A percentile compares a stretch with the other conserved stretches of the same genome.
These are phyloP conservation scores for Geotrichum candidum DNA, from an alignment of 1,139 yeast species.

Conservation along the genomic window DNA sequence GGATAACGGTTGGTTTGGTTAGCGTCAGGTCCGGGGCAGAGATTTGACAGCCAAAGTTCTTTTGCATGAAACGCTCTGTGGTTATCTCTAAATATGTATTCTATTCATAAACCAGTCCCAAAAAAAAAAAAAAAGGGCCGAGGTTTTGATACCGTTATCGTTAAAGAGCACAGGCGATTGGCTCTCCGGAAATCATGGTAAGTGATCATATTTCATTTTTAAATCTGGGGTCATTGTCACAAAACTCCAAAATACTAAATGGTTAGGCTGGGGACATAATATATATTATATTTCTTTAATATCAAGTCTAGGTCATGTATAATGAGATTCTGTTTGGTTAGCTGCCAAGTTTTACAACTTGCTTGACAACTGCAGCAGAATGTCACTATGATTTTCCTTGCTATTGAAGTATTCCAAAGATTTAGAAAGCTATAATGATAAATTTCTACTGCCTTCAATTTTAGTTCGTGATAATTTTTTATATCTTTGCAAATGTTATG, in stretches of 20 bases:
- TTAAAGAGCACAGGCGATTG: background rate
- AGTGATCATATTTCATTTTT: background rate
- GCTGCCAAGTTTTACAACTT: background rate
- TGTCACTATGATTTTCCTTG: too few species aligned
- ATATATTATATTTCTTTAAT: too few species aligned
- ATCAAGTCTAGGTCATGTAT: too few species aligned
- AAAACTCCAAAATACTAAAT: background rate
- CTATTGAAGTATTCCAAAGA: too few species aligned
- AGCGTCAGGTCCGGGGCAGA: background rate
- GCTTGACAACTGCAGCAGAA: too few species aligned
- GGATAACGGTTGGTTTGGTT: background rate
- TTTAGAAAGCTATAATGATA: too few species aligned
- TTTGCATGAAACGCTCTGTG: background rate
- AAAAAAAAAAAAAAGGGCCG: too few species aligned
- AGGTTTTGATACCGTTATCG: background rate
- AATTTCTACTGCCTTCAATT: too few species aligned
- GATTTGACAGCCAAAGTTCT: background rate
- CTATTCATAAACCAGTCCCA: background rate
- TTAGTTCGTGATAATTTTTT: too few species aligned
- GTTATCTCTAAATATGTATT: too few species aligned
- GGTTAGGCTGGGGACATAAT: background rate
- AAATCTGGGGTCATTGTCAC: background rate
- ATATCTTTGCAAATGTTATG: too few species aligned
- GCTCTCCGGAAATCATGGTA: background rate
- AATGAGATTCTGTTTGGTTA: background rate